Conservation (phyloP, 345 rosid species). For the Trapa incisa region DNA sequence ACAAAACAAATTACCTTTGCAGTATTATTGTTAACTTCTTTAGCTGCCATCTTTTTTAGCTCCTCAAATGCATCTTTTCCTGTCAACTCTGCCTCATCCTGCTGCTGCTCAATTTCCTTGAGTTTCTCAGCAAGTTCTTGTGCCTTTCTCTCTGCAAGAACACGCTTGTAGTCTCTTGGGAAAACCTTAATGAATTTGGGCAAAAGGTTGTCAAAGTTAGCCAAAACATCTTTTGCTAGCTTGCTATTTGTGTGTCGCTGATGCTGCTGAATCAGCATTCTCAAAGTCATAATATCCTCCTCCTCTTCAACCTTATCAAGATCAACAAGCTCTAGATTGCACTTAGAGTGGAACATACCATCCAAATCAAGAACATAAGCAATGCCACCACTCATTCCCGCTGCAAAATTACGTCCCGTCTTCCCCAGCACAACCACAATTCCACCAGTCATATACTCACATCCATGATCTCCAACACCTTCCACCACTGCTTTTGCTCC, state of each 20-base stretch:
- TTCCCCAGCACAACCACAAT: conserved; percentile 90
- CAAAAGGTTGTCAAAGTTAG: conserved; percentile 58
- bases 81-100: conserved; percentile 36
- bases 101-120: conserved; percentile 34
- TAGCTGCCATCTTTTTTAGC: conserved; percentile 75
- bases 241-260: conserved; percentile 83
- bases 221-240: conserved; percentile 75
- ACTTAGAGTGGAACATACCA: conserved; percentile 64
- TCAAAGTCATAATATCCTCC: conserved; percentile 77
- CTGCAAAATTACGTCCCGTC: conserved; percentile 98
- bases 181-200: conserved; percentile 81
- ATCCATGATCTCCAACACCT: conserved; percentile 99
- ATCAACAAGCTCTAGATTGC: conserved; percentile 87
- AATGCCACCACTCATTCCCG: conserved; percentile 99
- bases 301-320: conserved; percentile 90
- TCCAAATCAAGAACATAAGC: conserved; percentile 88
- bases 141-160: conserved; percentile 64
- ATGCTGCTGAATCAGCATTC: conserved; percentile 97
- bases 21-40: conserved; percentile 33
- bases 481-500: conserved; percentile 98
- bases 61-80: conserved; percentile 80
- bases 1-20: conserved; percentile 20
- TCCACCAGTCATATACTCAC: conserved; percentile 99
- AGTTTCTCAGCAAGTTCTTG: conserved; percentile 35
- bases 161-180: conserved; percentile 93